phyloP scores from a whole-genome alignment of 129 eudicot genomes.

The Chrysanthemum lavandulifolium region DNA sequence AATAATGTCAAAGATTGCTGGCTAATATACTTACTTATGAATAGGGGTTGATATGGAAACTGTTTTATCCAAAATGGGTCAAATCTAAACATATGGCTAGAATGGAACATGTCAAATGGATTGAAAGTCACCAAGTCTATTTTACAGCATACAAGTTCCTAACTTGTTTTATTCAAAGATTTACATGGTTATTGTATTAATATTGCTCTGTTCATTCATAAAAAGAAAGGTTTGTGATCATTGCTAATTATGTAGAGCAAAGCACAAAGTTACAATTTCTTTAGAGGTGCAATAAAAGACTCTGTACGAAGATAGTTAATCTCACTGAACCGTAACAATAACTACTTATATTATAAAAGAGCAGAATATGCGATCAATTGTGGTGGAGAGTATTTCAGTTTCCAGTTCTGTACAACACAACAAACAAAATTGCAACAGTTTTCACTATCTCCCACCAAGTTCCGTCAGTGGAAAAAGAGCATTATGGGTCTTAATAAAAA shows the following conservation, averaged over 20 bases:
- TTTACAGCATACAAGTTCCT: too few species aligned
- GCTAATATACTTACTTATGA: background rate
- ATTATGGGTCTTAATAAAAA: background rate
- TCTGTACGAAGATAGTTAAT: too few species aligned
- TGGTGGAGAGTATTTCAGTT: background rate
- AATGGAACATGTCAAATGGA: background rate
- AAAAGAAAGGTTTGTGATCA: too few species aligned
- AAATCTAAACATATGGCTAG: background rate
- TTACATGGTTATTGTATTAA: too few species aligned
- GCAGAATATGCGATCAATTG: background rate
- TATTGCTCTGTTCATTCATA: too few species aligned
- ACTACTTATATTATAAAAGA: too few species aligned
- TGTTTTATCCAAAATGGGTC: background rate
- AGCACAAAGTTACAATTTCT: too few species aligned
- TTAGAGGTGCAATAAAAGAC: too few species aligned
- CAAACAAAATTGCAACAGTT: background rate
- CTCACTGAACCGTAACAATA: too few species aligned
- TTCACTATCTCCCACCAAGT: too few species aligned
- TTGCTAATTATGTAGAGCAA: too few species aligned
- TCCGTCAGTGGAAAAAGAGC: background rate
- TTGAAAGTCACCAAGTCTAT: background rate
- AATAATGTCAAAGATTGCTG: conserved; percentile 11
- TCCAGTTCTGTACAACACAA: background rate
- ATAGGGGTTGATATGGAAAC: background rate
- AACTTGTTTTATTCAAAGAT: too few species aligned